These are phyloP conservation scores for Vigna reflexopilosa DNA, from an alignment of 306 rosid genomes.

Conservation along the genomic window DNA sequence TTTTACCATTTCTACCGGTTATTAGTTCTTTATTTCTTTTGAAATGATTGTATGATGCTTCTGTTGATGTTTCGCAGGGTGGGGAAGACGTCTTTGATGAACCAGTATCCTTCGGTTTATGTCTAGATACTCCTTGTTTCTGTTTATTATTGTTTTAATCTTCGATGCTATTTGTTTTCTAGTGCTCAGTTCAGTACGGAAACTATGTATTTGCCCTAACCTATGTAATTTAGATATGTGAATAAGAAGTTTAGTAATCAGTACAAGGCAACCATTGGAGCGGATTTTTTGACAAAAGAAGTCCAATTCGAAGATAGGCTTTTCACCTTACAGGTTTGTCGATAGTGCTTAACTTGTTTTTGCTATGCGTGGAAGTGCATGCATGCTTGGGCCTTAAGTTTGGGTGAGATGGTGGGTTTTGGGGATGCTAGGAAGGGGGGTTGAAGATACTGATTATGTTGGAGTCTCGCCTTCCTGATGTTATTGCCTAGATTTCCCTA, in stretches of 20 bases:
- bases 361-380: conserved; percentile 26
- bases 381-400: conserved; percentile 19
- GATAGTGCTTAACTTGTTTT: conserved; percentile 16
- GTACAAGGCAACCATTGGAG: conserved; percentile 98
- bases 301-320: conserved; percentile 99
- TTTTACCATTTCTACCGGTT: neutral
- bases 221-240: conserved; percentile 72
- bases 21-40: neutral
- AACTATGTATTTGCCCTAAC: conserved; percentile 50
- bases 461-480: conserved; percentile 11
- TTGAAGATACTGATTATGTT: neutral
- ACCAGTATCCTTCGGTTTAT: conserved; percentile 84
- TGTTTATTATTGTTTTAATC: neutral
- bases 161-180: neutral
- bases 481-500: conserved; percentile 2
- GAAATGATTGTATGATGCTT: neutral
- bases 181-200: neutral
- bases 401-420: neutral
- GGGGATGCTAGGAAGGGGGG: neutral
- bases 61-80: conserved; percentile 74
- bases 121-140: neutral
- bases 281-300: conserved; percentile 94
- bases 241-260: conserved; percentile 98
- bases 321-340: conserved; percentile 90
- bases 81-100: conserved; percentile 99